phyloP scores from a whole-genome alignment of 2,329 filamentous ascomycete species.

The Diaporthe destruens region DNA sequence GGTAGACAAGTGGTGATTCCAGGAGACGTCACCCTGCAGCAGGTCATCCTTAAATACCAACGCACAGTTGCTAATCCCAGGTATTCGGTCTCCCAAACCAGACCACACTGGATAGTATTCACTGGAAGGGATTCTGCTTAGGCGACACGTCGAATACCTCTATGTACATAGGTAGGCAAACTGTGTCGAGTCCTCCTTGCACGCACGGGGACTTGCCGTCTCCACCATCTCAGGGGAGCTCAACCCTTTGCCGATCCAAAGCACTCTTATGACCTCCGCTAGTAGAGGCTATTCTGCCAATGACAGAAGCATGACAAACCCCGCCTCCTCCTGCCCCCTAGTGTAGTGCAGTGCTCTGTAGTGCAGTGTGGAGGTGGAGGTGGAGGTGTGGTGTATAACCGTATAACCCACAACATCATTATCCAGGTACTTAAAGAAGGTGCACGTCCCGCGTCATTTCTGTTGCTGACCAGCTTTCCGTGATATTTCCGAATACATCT shows the following conservation, averaged over 20 bases:
- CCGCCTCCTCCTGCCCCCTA: constrained; percentile 14
- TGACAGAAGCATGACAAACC: constrained; percentile 27
- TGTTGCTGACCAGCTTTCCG: neutral
- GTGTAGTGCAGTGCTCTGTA: neutral
- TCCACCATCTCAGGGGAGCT: constrained; percentile 15
- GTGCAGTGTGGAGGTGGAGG: constrained; percentile 2
- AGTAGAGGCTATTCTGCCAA: constrained; percentile 9
- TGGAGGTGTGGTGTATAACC: neutral
- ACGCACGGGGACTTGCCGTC: neutral
- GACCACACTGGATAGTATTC: no score
- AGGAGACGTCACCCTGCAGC: neutral
- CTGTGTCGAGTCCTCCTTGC: neutral
- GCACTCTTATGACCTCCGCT: neutral
- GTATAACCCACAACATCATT: neutral
- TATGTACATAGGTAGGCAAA: neutral
- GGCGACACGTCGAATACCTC: no score
- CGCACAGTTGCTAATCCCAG: no score
- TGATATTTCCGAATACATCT: neutral
- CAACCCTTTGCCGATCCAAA: constrained; percentile 5
- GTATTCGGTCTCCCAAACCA: no score
- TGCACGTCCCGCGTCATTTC: neutral
- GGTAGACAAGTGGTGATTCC: neutral
- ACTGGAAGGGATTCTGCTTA: no score
- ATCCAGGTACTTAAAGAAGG: neutral
- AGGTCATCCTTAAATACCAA: no score